Evolutionary conservation across 1,284 basidiomycete genomes (phyloP), one percentile per base, ranked within the genome.

Genomic region (Chiua sp.): DNA sequence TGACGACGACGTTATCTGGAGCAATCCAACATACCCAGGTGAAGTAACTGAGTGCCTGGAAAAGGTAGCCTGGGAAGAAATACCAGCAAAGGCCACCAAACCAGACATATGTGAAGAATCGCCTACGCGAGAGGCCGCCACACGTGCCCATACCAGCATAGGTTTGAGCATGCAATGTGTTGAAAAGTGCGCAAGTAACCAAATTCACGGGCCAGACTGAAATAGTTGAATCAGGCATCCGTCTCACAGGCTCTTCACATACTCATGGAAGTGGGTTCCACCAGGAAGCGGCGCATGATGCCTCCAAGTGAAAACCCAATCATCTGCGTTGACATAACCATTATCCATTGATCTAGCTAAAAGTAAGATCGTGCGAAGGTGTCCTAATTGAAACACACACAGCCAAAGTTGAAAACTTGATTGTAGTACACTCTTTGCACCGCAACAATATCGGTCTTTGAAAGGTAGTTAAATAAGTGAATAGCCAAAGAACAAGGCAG

Each of bases 241-340:
- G 52, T 39, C 44, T 48, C 3, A 53, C 22, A 35, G 20, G 10
- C 5, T 66, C 64, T 37, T 37, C 37, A 78, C 72, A 16, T 63
- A 76, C 88, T 93, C 92, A 98, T 94, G 0, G 91, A 91, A 0
- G 95, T 93, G 0, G 96, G 96, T 65, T 89, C 87, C 11, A 96
- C 92, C 42, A 96, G 80, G 80, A 93, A 92, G 18, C 88, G 84
- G 32, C 88, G 79, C 56, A 86, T 84, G 56, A 93, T 75, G n/a
- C 96, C 96, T 12, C 94, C 93, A 22, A 96, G 85, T 4, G 91
- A 89, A 70, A 96, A 94, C 1, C 95, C 95, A 48, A 94, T 90
- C 62, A 96, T 79, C 71, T 96, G 92, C 1, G 92, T 92, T 11
- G 92, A 90, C 79, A 98, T 86, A 30, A 94, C 84, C 47, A 96